A percentile compares a stretch with the other conserved stretches of the same genome.
These are phyloP conservation scores for Aureobasidium vineae DNA, from an alignment of 2,329 filamentous ascomycete genomes.

Conservation along the genomic window DNA sequence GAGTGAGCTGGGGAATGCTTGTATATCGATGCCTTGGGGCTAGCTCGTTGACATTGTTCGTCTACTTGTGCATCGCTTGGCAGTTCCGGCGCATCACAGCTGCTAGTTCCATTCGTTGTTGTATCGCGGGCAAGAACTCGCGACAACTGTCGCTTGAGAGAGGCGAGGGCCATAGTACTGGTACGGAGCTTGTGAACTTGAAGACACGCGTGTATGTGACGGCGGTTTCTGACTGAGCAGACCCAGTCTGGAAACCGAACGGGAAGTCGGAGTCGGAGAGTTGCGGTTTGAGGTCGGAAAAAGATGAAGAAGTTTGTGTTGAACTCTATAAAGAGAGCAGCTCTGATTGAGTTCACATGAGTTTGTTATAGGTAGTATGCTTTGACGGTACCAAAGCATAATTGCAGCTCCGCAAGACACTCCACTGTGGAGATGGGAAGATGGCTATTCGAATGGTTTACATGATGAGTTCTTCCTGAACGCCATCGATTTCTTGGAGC, in stretches of 20 bases:
- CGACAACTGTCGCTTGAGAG: neutral
- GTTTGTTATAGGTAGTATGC: slow-evolving; percentile 21
- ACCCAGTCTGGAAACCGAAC: neutral
- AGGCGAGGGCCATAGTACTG: neutral
- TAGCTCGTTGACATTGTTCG: neutral
- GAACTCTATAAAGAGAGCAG: neutral
- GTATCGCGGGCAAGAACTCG: neutral
- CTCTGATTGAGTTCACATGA: neutral
- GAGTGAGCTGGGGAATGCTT: neutral
- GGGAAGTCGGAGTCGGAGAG: neutral
- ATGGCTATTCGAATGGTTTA: neutral
- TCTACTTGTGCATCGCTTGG: neutral
- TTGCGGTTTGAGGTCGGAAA: neutral
- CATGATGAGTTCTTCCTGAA: slow-evolving; percentile 28
- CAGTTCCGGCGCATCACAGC: neutral
- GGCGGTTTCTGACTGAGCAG: neutral
- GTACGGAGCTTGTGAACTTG: neutral
- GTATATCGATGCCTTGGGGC: slow-evolving; percentile 4
- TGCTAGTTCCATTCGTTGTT: neutral
- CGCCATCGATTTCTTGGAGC: slow-evolving; percentile 33
- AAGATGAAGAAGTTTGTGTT: neutral
- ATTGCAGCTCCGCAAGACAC: neutral
- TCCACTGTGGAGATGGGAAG: neutral
- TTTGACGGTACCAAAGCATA: slow-evolving; percentile 9
- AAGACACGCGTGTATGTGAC: neutral